These are phyloP conservation scores for Neobulgaria alba DNA, from an alignment of 2,329 filamentous ascomycete species.

Conservation along the genomic window DNA sequence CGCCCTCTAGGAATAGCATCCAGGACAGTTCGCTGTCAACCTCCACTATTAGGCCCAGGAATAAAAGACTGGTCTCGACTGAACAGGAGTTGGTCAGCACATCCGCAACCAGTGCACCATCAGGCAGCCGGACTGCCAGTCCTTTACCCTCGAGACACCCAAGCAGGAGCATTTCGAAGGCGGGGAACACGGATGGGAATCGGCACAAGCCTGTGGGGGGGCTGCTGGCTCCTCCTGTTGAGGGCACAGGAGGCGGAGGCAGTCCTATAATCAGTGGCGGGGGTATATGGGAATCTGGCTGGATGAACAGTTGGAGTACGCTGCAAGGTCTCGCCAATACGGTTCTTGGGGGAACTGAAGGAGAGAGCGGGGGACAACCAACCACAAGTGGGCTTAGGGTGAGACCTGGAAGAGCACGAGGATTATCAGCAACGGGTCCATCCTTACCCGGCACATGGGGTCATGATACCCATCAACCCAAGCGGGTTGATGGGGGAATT, in stretches of 20 bases:
- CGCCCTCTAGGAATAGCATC: not conserved
- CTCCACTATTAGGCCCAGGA: conserved; percentile 24
- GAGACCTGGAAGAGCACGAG: conserved; percentile 9
- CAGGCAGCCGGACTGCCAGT: conserved; percentile 38
- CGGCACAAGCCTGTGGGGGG: not conserved
- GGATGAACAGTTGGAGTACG: conserved; percentile 23
- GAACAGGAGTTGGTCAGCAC: conserved; percentile 26
- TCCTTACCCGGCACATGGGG: conserved; percentile 22
- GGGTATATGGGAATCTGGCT: conserved; percentile 1
- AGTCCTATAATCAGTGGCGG: not conserved
- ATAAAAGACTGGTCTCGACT: conserved; percentile 22
- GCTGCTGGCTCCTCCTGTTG: conserved; percentile 4
- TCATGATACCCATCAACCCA: conserved; percentile 16
- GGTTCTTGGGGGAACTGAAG: conserved; percentile 24
- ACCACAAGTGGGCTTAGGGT: not conserved
- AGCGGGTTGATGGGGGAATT: conserved; percentile 29
- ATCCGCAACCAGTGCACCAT: conserved; percentile 28
- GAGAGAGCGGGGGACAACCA: conserved; percentile 10
- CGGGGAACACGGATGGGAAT: conserved; percentile 2
- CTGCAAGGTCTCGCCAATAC: conserved; percentile 28
- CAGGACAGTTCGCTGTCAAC: conserved; percentile 2
- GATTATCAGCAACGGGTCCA: not conserved
- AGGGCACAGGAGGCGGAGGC: not conserved
- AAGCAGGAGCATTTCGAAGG: conserved; percentile 13
- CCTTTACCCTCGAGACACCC: conserved; percentile 39